phyloP scores from a whole-genome alignment of 2,329 filamentous ascomycete species.

The Pseudonectria foliicola region DNA sequence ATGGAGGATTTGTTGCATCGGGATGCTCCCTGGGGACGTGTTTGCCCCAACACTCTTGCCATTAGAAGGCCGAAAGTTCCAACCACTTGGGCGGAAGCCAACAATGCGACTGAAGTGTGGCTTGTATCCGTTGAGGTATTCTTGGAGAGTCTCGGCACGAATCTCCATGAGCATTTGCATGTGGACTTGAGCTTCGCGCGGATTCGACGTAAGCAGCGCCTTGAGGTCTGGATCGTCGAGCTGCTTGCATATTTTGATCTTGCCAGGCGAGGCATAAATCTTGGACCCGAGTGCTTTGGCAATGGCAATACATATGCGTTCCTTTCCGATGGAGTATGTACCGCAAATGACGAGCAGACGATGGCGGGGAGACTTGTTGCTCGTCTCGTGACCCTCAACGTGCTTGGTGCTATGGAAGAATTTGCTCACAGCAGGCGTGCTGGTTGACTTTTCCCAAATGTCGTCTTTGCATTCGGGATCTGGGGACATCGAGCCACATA shows the following conservation, averaged over 20 bases:
- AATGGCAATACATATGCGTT: constrained; percentile 89
- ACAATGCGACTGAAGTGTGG: constrained; percentile 80
- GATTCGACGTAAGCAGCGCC: constrained; percentile 69
- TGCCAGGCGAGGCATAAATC: constrained; percentile 78
- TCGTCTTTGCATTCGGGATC: constrained; percentile 46
- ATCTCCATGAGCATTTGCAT: constrained; percentile 97
- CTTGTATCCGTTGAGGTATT: constrained; percentile 76
- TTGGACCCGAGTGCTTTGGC: constrained; percentile 78
- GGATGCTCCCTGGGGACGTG: constrained; percentile 40
- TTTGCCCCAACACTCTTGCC: constrained; percentile 48
- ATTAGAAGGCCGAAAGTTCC: constrained; percentile 75
- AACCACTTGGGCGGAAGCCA: constrained; percentile 86
- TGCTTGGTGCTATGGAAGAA: constrained; percentile 40
- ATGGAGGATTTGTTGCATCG: constrained; percentile 46
- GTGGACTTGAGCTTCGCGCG: constrained; percentile 84
- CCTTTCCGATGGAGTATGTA: constrained; percentile 97
- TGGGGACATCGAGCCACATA: constrained; percentile 72
- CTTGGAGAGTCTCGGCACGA: constrained; percentile 79
- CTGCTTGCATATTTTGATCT: constrained; percentile 76
- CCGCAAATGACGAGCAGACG: constrained; percentile 87
- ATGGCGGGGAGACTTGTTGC: constrained; percentile 28
- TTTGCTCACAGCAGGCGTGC: constrained; percentile 41
- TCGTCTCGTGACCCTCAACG: constrained; percentile 23
- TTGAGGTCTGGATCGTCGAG: constrained; percentile 80
- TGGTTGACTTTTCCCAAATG: constrained; percentile 38